Conservation (phyloP, 495 filamentous ascomycete species). For the Podospora australis region DNA sequence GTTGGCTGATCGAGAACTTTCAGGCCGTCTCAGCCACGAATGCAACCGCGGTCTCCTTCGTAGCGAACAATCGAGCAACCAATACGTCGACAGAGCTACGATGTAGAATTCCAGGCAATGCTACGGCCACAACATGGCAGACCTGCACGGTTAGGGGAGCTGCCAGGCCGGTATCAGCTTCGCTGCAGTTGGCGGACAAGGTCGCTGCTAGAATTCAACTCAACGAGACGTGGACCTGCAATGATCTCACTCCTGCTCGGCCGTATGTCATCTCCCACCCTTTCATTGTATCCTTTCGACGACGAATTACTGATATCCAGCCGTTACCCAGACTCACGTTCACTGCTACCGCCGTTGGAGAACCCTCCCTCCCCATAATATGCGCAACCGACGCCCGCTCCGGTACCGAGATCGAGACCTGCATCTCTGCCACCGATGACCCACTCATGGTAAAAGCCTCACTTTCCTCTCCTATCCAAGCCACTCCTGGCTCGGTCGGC, state of each 20-base stretch:
- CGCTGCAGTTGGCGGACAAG: slow-evolving; percentile 1
- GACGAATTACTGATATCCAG: background rate
- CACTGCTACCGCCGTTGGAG: slow-evolving; percentile 16
- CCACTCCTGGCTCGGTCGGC: slow-evolving; percentile 14
- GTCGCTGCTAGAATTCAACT: slow-evolving; percentile 5
- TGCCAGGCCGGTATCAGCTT: background rate
- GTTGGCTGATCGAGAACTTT: slow-evolving; percentile 19
- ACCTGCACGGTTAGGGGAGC: slow-evolving; percentile 1
- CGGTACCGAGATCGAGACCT: background rate
- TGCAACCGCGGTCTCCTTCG: slow-evolving; percentile 6
- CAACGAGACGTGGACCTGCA: slow-evolving; percentile 24
- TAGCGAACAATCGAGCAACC: slow-evolving; percentile 18
- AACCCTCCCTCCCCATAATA: slow-evolving; percentile 10
- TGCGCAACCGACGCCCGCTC: background rate
- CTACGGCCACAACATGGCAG: slow-evolving; percentile 6
- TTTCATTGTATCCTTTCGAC: background rate
- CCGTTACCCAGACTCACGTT: slow-evolving; percentile 9
- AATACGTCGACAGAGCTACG: slow-evolving; percentile 3
- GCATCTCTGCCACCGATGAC: background rate
- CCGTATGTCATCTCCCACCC: slow-evolving; percentile 9
- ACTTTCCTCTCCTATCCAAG: slow-evolving; percentile 10
- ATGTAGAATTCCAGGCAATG: slow-evolving; percentile 1
- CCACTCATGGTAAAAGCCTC: background rate
- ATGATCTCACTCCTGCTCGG: slow-evolving; percentile 6
- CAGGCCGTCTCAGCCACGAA: background rate